phyloP scores from a whole-genome alignment of 2,329 filamentous ascomycete genomes.

The Cladosporium halotolerans region DNA sequence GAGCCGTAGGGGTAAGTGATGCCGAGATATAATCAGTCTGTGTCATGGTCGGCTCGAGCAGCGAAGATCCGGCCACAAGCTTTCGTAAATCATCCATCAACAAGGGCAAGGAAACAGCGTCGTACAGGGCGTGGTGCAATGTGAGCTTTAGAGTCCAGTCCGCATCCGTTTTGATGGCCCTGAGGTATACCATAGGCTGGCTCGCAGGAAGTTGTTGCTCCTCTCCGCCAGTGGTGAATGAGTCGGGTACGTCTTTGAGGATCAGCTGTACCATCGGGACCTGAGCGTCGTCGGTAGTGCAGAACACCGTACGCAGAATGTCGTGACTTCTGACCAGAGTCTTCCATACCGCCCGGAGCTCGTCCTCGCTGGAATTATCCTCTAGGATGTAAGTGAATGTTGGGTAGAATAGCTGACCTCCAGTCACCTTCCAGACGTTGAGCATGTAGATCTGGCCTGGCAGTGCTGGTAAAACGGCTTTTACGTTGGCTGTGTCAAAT shows the following conservation, averaged over 20 bases:
- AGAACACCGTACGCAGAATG: constrained; percentile 64
- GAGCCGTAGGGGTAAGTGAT: constrained; percentile 14
- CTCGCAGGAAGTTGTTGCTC: constrained; percentile 7
- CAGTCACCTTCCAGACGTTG: constrained; percentile 63
- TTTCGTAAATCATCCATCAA: constrained; percentile 51
- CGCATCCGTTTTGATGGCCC: constrained; percentile 12
- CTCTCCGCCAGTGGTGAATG: constrained; percentile 25
- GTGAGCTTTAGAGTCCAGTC: constrained; percentile 34
- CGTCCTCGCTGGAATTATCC: constrained; percentile 32
- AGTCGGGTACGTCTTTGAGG: constrained; percentile 36
- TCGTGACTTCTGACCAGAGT: constrained; percentile 49
- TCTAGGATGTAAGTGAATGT: constrained; percentile 58
- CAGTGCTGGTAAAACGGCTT: constrained; percentile 60
- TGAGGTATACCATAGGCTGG: constrained; percentile 23
- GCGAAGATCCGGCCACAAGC: constrained; percentile 31
- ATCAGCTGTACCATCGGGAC: constrained; percentile 60
- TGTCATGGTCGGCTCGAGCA: constrained; percentile 15
- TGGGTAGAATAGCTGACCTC: constrained; percentile 65
- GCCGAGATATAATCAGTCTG: constrained; percentile 39
- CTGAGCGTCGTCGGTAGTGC: constrained; percentile 42
- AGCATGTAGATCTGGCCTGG: constrained; percentile 79
- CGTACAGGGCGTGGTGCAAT: constrained; percentile 85
- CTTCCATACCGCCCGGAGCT: constrained; percentile 57
- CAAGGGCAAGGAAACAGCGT: constrained; percentile 68
- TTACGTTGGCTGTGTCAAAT: constrained; percentile 43